A percentile compares a stretch with the other conserved stretches of the same genome.
phyloP scores from a whole-genome alignment of 2,329 filamentous ascomycete genomes.

The Microsporum canis region DNA sequence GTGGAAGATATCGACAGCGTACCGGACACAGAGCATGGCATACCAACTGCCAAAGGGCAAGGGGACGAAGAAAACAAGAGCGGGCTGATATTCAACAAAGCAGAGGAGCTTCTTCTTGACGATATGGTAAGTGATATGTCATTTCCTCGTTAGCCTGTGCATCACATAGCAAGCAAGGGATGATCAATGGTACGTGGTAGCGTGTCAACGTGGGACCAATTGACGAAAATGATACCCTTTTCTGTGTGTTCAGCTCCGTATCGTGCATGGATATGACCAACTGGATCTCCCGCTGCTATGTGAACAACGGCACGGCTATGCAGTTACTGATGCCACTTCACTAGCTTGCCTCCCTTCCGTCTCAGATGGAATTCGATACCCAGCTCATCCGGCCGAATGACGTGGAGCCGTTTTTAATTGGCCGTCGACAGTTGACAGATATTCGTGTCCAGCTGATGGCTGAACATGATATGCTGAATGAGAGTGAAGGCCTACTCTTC shows the following conservation, averaged over 20 bases:
- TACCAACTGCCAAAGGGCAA: not conserved
- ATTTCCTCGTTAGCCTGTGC: too few species aligned
- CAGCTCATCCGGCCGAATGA: conserved; percentile 29
- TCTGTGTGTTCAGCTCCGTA: too few species aligned
- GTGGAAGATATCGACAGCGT: conserved; percentile 5
- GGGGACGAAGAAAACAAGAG: not conserved
- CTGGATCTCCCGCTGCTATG: not conserved
- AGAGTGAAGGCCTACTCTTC: conserved; percentile 35
- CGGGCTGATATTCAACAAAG: conserved; percentile 3
- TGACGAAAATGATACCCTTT: too few species aligned
- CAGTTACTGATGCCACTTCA: not conserved
- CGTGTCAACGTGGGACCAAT: too few species aligned
- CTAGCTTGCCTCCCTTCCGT: conserved; percentile 46
- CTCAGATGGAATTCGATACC: conserved; percentile 48
- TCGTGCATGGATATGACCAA: too few species aligned
- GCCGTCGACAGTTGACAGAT: conserved; percentile 52
- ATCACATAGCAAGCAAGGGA: too few species aligned
- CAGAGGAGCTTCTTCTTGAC: conserved; percentile 34
- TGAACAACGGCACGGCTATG: not conserved
- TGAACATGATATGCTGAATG: conserved; percentile 36
- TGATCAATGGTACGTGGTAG: too few species aligned
- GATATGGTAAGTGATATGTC: conserved; percentile 36
- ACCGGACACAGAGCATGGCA: not conserved
- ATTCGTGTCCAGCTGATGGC: conserved; percentile 54
- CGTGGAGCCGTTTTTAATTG: conserved; percentile 27